These are phyloP conservation scores for Trichothecium sympodiale DNA, from an alignment of 2,329 filamentous ascomycete genomes.

Conservation along the genomic window DNA sequence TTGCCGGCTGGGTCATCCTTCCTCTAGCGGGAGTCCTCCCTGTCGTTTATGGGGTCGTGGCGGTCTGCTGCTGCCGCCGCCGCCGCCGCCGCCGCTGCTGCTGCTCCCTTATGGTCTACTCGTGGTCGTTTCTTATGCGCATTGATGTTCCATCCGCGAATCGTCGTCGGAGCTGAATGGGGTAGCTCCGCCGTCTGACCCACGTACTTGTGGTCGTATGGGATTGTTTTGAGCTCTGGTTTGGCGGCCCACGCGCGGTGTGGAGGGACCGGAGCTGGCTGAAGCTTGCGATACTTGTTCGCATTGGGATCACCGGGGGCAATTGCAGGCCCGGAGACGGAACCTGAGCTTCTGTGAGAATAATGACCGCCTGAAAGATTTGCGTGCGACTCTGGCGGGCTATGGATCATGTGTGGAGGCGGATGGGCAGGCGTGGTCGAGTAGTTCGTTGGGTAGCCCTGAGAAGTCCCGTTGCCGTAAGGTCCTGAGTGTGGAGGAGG, in stretches of 20 bases:
- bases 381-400: too few species aligned
- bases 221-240: slow-evolving; percentile 46
- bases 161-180: slow-evolving; percentile 42
- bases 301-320: too few species aligned
- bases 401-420: too few species aligned
- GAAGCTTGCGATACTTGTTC: slow-evolving; percentile 44
- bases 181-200: slow-evolving; percentile 38
- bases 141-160: slow-evolving; percentile 44
- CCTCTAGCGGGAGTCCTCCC: slow-evolving; percentile 9
- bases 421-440: too few species aligned
- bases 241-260: slow-evolving; percentile 35
- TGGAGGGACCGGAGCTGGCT: slow-evolving; percentile 43
- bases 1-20: slow-evolving; percentile 1
- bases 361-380: neutral
- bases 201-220: slow-evolving; percentile 50
- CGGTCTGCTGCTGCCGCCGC: neutral
- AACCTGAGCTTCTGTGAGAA: slow-evolving; percentile 19
- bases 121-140: slow-evolving; percentile 21
- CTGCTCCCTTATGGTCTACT: slow-evolving; percentile 21
- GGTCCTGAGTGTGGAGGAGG: too few species aligned
- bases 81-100: slow-evolving; percentile 8
- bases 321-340: slow-evolving; percentile 14
- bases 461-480: neutral
- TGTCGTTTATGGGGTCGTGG: slow-evolving; percentile 1
- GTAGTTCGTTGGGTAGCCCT: too few species aligned